A percentile compares a stretch with the other conserved stretches of the same genome.
These are phyloP conservation scores for Suillus subalutaceus DNA, from an alignment of 768 basidiomycete species.

Conservation along the genomic window DNA sequence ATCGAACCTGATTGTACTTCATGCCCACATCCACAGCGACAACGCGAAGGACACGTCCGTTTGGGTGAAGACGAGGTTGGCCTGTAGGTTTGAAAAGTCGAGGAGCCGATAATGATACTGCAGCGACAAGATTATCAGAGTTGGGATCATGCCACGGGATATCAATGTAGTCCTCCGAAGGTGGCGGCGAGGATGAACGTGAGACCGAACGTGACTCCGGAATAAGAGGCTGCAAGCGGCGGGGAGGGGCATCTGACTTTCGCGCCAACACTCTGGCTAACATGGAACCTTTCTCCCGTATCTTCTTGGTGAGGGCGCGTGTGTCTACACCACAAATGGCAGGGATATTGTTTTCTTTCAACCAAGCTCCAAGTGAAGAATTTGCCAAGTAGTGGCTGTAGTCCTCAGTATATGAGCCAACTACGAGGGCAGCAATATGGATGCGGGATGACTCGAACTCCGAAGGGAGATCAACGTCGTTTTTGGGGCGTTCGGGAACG, in stretches of 20 bases:
- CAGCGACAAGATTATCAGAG: slow-evolving; percentile 84
- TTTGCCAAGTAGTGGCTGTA: slow-evolving; percentile 93
- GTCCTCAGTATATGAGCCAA: slow-evolving; percentile 92
- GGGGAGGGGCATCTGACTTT: slow-evolving; percentile 47
- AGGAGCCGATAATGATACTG: slow-evolving; percentile 75
- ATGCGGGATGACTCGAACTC: slow-evolving; percentile 96
- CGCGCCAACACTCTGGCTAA: slow-evolving; percentile 82
- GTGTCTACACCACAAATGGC: slow-evolving; percentile 97
- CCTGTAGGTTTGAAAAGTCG: slow-evolving; percentile 66
- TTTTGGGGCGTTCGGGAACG: slow-evolving; percentile 69
- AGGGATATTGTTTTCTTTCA: slow-evolving; percentile 92
- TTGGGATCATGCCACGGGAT: slow-evolving; percentile 90
- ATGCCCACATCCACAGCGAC: slow-evolving; percentile 97
- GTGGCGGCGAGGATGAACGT: slow-evolving; percentile 55
- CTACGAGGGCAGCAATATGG: slow-evolving; percentile 88
- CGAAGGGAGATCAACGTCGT: slow-evolving; percentile 58
- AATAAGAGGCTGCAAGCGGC: slow-evolving; percentile 37
- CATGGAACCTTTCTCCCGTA: slow-evolving; percentile 93
- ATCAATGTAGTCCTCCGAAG: slow-evolving; percentile 86
- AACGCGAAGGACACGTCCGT: slow-evolving; percentile 80
- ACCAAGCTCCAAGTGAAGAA: slow-evolving; percentile 88
- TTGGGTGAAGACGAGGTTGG: slow-evolving; percentile 68
- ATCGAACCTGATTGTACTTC: slow-evolving; percentile 99
- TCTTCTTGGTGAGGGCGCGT: slow-evolving; percentile 93
- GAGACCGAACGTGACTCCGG: slow-evolving; percentile 45